A percentile compares a stretch with the other conserved stretches of the same genome.
Conservation (phyloP, 768 basidiomycete species). For the Asterophora parasitica region DNA sequence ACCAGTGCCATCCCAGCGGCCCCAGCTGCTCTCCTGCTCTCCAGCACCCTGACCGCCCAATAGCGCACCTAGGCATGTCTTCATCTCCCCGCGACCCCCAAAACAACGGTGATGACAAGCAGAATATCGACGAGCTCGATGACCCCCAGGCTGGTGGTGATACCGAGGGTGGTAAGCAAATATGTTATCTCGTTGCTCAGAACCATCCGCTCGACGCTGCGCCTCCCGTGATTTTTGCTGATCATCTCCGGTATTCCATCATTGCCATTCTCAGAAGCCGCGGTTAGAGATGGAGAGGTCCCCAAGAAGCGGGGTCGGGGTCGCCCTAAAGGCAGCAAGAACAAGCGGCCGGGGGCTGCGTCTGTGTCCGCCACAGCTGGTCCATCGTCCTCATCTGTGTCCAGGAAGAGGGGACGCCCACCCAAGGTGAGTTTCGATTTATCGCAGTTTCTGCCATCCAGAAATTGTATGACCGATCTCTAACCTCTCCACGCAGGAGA, state of each 20-base stretch:
- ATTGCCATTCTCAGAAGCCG: slow-evolving; percentile 29
- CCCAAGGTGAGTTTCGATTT: slow-evolving; percentile 46
- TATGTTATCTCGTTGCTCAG: slow-evolving; percentile 11
- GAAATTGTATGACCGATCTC: slow-evolving; percentile 14
- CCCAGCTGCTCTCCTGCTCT: slow-evolving; percentile 24
- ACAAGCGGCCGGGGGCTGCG: slow-evolving; percentile 40
- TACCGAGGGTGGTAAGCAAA: slow-evolving; percentile 35
- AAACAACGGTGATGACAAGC: slow-evolving; percentile 50
- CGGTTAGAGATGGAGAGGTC: slow-evolving; percentile 29
- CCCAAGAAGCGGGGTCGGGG: slow-evolving; percentile 77
- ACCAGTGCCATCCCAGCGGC: slow-evolving; percentile 30
- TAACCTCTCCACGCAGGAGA: slow-evolving; percentile 24
- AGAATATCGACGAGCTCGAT: slow-evolving; percentile 56
- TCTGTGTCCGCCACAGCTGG: slow-evolving; percentile 28
- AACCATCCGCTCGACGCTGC: neutral
- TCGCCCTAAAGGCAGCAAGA: slow-evolving; percentile 86
- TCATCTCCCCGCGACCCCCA: slow-evolving; percentile 49
- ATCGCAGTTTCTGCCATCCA: slow-evolving; percentile 16
- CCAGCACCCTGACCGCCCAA: slow-evolving; percentile 18
- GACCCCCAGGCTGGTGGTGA: slow-evolving; percentile 38
- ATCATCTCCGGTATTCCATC: slow-evolving; percentile 20
- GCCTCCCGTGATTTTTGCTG: slow-evolving; percentile 14
- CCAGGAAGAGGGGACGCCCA: slow-evolving; percentile 62
- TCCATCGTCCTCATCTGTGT: slow-evolving; percentile 29
- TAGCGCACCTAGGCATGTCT: slow-evolving; percentile 47